Evolutionary conservation across 2,329 filamentous ascomycete genomes (phyloP).

Genomic region (Hypoxylon sp.): DNA sequence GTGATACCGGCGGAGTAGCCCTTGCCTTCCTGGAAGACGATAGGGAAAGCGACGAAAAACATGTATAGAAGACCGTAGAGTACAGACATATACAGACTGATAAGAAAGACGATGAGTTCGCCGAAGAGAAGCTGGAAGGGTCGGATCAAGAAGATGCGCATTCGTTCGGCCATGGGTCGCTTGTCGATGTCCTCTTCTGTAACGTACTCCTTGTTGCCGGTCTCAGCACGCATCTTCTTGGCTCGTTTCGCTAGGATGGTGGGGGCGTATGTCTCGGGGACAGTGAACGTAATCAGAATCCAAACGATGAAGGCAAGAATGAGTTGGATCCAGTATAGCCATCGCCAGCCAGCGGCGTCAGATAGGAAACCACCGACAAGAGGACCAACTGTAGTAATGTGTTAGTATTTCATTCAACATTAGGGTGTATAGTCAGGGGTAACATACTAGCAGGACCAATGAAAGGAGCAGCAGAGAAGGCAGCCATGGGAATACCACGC

Average conservation of each 20-base stretch:
- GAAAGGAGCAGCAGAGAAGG: conserved; percentile 84
- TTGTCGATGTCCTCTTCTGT: conserved; percentile 84
- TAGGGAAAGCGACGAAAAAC: conserved; percentile 76
- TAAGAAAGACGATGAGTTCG: conserved; percentile 85
- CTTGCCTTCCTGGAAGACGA: conserved; percentile 81
- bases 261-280: conserved; percentile 88
- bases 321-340: conserved; percentile 88
- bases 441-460: conserved; percentile 74
- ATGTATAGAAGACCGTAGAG: conserved; percentile 79
- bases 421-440: not conserved
- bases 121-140: conserved; percentile 86
- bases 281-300: conserved; percentile 83
- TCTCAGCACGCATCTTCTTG: conserved; percentile 73
- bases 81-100: conserved; percentile 86
- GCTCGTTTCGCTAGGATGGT: conserved; percentile 77
- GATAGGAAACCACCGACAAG: conserved; percentile 79
- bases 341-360: conserved; percentile 77
- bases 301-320: conserved; percentile 77
- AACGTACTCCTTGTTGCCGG: conserved; percentile 72
- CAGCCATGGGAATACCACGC: conserved; percentile 85
- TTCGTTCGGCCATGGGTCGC: conserved; percentile 71
- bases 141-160: conserved; percentile 78
- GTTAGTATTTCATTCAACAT: conserved; percentile 20
- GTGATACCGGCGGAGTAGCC: conserved; percentile 77
- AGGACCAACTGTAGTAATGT: conserved; percentile 63